These are phyloP conservation scores for Porogramme epimiltina DNA, from an alignment of 1,284 basidiomycete species.

Conservation along the genomic window DNA sequence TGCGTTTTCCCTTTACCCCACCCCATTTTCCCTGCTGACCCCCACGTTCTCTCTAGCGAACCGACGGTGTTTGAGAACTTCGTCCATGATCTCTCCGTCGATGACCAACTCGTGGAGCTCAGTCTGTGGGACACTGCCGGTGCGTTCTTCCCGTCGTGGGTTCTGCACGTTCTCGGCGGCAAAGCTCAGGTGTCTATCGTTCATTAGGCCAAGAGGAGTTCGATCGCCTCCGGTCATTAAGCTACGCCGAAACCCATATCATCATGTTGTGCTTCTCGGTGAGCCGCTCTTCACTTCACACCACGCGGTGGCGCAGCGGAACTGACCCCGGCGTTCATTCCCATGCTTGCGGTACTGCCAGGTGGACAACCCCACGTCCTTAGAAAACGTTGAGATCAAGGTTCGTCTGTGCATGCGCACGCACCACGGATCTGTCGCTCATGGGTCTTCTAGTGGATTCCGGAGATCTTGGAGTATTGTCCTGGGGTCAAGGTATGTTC, in stretches of 20 bases:
- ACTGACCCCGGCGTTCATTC: constrained; percentile 27
- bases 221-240: constrained; percentile 86
- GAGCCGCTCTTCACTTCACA: constrained; percentile 28
- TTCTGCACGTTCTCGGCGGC: not conserved
- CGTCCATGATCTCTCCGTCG: constrained; percentile 82
- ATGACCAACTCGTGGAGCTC: constrained; percentile 84
- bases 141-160: constrained; percentile 44
- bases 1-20: constrained; percentile 40
- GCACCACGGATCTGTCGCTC: constrained; percentile 2
- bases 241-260: constrained; percentile 94
- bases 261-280: constrained; percentile 95
- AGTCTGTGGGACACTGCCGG: constrained; percentile 97
- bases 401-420: constrained; percentile 40
- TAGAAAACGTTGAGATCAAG: constrained; percentile 94
- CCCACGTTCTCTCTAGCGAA: constrained; percentile 53
- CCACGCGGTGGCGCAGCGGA: constrained; percentile 34
- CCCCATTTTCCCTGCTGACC: not conserved
- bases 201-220: constrained; percentile 91
- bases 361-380: constrained; percentile 89
- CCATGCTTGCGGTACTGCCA: constrained; percentile 59
- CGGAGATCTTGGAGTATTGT: constrained; percentile 87
- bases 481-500: constrained; percentile 83
- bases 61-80: constrained; percentile 95
- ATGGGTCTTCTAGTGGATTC: constrained; percentile 69
- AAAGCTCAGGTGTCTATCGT: constrained; percentile 18